Evolutionary conservation across 2,329 filamentous ascomycete genomes (phyloP), one percentile per base, ranked within the genome.

Genomic region (Remersonia thermophila): DNA sequence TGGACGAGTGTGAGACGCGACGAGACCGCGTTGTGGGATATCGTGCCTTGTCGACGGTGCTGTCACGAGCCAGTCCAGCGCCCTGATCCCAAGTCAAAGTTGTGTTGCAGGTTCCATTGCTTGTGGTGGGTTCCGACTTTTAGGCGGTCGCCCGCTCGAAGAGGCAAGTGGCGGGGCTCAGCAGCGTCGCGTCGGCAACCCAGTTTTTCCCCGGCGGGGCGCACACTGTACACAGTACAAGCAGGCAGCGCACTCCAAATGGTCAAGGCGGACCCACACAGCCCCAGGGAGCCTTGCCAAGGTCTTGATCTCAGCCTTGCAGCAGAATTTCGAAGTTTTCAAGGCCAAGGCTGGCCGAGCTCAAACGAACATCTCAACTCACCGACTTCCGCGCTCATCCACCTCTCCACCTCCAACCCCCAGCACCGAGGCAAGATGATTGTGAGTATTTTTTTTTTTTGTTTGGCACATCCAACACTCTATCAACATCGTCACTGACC

Each of bases 401-500:
- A 6, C 9, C 20, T 9, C 5, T 23, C 9, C 5, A 23, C 20
- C 20, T 23, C 20, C 20, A 5, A 23, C 9, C 5, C 20, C 20
- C 20, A 23, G 20, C 20, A 23, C 9, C 28, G n/a, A 30, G 28
- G 13, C 32, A 50, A 38, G 9, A 53, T 52, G 51, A 50, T 53
- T 47, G 50, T 51, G 31, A 29, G 49, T 41, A 25, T 11, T 23
- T n/a, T n/a, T n/a, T n/a, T n/a, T n/a, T n/a, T n/a, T n/a, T n/a
- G n/a, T n/a, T n/a, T n/a, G n/a, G n/a, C n/a, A n/a, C n/a, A n/a
- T n/a, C n/a, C n/a, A n/a, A n/a, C n/a, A n/a, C n/a, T n/a, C n/a
- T n/a, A n/a, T n/a, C n/a, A n/a, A n/a, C n/a, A n/a, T n/a, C n/a
- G 4, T 15, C 5, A 13, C 4, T 2, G 3, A 12, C 13, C 18